Conservation (phyloP, 441 rosid species). For the Pelargonium cotyledonis region DNA sequence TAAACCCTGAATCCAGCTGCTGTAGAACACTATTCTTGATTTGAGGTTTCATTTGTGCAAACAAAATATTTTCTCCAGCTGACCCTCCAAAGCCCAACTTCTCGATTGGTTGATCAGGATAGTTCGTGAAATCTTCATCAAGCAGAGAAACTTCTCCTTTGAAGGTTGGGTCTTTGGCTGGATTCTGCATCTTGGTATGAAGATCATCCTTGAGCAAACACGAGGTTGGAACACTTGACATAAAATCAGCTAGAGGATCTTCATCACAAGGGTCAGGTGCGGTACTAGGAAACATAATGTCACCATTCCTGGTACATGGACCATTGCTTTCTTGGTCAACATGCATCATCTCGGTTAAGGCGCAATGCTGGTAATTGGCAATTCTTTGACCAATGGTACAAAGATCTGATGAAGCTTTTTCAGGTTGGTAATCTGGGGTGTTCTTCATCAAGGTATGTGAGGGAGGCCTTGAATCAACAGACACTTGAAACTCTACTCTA, state of each 20-base stretch:
- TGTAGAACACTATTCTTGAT: slow-evolving; percentile 26
- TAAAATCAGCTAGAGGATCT: slow-evolving; percentile 21
- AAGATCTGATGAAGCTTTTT: slow-evolving; percentile 14
- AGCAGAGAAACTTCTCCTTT: slow-evolving; percentile 19
- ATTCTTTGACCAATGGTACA: slow-evolving; percentile 19
- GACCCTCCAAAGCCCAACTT: slow-evolving; percentile 19
- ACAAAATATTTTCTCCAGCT: slow-evolving; percentile 19
- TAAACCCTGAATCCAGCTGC: slow-evolving; percentile 21
- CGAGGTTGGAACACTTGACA: slow-evolving; percentile 20
- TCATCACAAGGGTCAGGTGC: slow-evolving; percentile 19
- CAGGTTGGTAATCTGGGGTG: slow-evolving; percentile 19
- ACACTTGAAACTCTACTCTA: slow-evolving; percentile 23
- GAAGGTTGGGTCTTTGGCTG: slow-evolving; percentile 18
- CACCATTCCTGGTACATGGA: slow-evolving; percentile 23
- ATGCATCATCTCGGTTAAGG: slow-evolving; percentile 19
- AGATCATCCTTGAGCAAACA: slow-evolving; percentile 17
- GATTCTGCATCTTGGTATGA: slow-evolving; percentile 21
- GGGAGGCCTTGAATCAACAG: slow-evolving; percentile 22
- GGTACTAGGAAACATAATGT: slow-evolving; percentile 24
- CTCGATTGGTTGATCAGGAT: slow-evolving; percentile 22
- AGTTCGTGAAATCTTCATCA: slow-evolving; percentile 21
- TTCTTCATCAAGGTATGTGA: slow-evolving; percentile 23
- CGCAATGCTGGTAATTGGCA: slow-evolving; percentile 15
- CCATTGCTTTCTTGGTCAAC: slow-evolving; percentile 22
- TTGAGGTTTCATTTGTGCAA: slow-evolving; percentile 24